phyloP scores from a whole-genome alignment of 352 stramenopile species.

The Pythium phragmitis region DNA sequence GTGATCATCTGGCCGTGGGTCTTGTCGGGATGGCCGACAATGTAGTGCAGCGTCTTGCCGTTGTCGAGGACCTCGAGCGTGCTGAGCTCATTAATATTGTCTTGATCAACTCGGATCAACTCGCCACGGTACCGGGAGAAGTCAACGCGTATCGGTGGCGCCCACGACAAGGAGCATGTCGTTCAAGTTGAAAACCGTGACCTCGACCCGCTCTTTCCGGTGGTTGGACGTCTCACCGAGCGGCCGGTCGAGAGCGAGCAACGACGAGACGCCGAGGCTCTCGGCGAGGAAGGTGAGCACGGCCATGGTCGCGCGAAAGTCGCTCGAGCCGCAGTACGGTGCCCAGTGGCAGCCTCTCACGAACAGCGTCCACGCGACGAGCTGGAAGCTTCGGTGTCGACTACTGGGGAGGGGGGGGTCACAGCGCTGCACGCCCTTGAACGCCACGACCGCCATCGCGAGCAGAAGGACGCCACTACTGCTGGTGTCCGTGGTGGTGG shows the following conservation, averaged over 20 bases:
- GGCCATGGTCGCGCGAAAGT: slow-evolving; percentile 49
- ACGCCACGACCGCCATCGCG: no score
- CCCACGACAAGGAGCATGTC: slow-evolving; percentile 80
- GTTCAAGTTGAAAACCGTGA: slow-evolving; percentile 84
- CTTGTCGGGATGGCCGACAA: no score
- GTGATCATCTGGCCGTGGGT: no score
- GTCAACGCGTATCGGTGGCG: slow-evolving; percentile 28
- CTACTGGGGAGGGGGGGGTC: no score
- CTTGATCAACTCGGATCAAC: no score
- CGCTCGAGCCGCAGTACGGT: slow-evolving; percentile 11
- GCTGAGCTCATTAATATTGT: no score
- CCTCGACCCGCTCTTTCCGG: slow-evolving; percentile 48
- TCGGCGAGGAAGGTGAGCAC: slow-evolving; percentile 72
- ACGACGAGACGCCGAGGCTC: slow-evolving; percentile 75
- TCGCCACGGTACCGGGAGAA: no score
- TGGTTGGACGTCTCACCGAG: neutral
- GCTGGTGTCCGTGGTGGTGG: no score
- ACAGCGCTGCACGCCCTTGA: no score
- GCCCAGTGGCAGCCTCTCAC: neutral
- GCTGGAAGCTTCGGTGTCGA: slow-evolving; percentile 50
- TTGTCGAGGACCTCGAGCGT: no score
- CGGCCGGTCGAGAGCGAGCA: slow-evolving; percentile 55
- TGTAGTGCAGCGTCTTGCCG: no score
- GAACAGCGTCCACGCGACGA: slow-evolving; percentile 56
- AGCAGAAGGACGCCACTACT: no score